Evolutionary conservation across 2,329 filamentous ascomycete species (phyloP), one percentile per base, ranked within the genome.

Genomic region (Orbilia quercus): DNA sequence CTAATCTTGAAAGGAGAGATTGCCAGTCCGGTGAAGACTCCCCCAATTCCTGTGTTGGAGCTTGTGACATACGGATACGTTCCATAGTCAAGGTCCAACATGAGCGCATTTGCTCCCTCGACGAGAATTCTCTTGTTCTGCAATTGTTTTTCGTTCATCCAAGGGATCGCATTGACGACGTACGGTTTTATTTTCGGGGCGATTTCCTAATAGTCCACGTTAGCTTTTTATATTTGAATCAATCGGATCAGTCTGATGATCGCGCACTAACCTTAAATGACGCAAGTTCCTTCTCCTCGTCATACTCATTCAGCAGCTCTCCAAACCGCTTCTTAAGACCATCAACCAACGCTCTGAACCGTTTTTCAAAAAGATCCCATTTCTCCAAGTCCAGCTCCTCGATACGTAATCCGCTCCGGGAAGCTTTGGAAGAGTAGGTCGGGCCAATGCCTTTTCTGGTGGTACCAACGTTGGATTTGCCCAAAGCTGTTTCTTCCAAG

Each of bases 261-360:
- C 1, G 34, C 4, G 7, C 6, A 67, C 78, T 18, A 70, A 81
- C 81, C 78, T 86, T 84, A 81, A 89, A 91, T 42, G 83, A 82
- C 16, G 79, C 80, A 75, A 92, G 85, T 81, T 92, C 90, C 34
- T 88, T 87, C 76, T 92, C 89, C 5, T 89, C 84, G 74, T 92
- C 87, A 77, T 86, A 85, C 79, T 87, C 86, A 75, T 87, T 79
- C 62, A 90, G 81, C 23, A 90, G 80, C 76, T 89, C 86, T 6
- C 90, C 89, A 77, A 87, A 92, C 57, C 89, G 83, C 82, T 89
- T 88, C 82, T 87, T 84, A 81, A 85, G 90, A n/a, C 86, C 87
- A 4, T 80, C 76, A 7, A 85, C 88, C 51, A 92, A 81, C 22
- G 82, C 81, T 42, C 88, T 84, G 45, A 92, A 81, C 80, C 90